A percentile compares a stretch with the other conserved stretches of the same genome.
Evolutionary conservation across 1,284 basidiomycete species (phyloP).

Genomic region (Pseudozyma thailandica): DNA sequence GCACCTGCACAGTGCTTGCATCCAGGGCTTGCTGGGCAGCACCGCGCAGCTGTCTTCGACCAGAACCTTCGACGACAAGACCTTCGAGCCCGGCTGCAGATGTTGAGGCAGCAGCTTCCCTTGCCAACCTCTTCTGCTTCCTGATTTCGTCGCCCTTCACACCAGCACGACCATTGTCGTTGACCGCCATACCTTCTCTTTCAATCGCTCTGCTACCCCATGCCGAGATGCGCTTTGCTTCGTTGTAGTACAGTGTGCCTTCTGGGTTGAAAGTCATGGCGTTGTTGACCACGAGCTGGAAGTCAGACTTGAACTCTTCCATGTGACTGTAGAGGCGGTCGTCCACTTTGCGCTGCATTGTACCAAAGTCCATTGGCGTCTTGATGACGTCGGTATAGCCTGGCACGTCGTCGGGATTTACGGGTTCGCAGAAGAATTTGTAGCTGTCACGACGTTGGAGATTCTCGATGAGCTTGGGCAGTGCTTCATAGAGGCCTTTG

Average conservation of each 20-base stretch:
- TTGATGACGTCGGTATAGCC: conserved; percentile 78
- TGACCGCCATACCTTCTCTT: conserved; percentile 56
- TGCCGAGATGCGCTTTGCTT: conserved; percentile 56
- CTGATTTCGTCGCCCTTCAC: conserved; percentile 40
- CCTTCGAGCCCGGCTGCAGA: conserved; percentile 1
- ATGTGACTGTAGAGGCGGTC: conserved; percentile 49
- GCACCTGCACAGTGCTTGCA: conserved; percentile 7
- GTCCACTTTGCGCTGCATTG: conserved; percentile 72
- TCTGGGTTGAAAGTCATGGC: conserved; percentile 64
- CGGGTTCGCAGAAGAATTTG: conserved; percentile 81
- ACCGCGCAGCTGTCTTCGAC: conserved; percentile 28
- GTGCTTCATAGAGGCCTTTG: conserved; percentile 48
- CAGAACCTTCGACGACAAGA: conserved; percentile 1
- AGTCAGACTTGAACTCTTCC: conserved; percentile 57
- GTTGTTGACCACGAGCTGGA: conserved; percentile 61
- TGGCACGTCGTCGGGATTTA: conserved; percentile 75
- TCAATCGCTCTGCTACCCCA: conserved; percentile 62
- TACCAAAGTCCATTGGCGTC: conserved; percentile 83
- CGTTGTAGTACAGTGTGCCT: conserved; percentile 59
- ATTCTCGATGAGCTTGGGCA: conserved; percentile 51
- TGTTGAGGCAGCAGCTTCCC: conserved; percentile 16
- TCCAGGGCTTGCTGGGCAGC: conserved; percentile 13
- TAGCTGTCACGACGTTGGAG: conserved; percentile 79
- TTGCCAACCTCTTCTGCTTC: conserved; percentile 29
- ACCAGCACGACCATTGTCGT: conserved; percentile 49